Percentiles rank a stretch among this genome's conserved stretches.
Evolutionary conservation across 192 early-diverging fungal genomes (phyloP).

Genomic region (Entomortierella chlamydospora): DNA sequence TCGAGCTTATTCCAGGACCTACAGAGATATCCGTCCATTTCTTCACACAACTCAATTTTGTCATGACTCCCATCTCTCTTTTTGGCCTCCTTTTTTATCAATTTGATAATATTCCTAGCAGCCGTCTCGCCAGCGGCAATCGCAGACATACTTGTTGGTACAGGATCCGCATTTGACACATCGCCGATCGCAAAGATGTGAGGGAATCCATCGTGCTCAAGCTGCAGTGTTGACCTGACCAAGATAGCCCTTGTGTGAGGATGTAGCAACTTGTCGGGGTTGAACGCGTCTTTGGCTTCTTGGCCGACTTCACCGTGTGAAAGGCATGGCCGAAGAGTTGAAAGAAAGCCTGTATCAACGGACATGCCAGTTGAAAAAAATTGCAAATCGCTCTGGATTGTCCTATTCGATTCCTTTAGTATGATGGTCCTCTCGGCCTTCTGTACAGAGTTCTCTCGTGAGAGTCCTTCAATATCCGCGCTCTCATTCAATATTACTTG

Average conservation of each 20-base stretch:
- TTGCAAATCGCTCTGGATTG: conserved; percentile 58
- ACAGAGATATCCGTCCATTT: conserved; percentile 6
- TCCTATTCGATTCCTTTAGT: conserved; percentile 49
- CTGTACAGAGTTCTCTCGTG: conserved; percentile 64
- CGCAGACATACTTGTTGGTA: conserved; percentile 48
- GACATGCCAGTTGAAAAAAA: conserved; percentile 33
- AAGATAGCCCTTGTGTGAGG: conserved; percentile 69
- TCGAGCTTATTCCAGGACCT: conserved; percentile 31
- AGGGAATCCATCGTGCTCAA: conserved; percentile 62
- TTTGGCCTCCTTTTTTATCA: conserved; percentile 19
- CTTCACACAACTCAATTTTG: neutral
- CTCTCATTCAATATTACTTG: conserved; percentile 55
- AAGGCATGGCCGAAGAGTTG: conserved; percentile 65
- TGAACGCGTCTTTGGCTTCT: conserved; percentile 51
- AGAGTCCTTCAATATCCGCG: conserved; percentile 61
- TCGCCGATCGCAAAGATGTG: conserved; percentile 86
- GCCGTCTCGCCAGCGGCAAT: conserved; percentile 26
- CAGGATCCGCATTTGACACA: conserved; percentile 62
- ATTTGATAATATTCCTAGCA: conserved; percentile 33
- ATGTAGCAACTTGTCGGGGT: conserved; percentile 39
- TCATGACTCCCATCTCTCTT: neutral
- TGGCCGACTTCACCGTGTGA: conserved; percentile 72
- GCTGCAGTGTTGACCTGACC: conserved; percentile 76
- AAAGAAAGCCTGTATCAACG: conserved; percentile 15
- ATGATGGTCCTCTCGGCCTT: conserved; percentile 52